These are phyloP conservation scores for Solanum bukasovii DNA, from an alignment of 257 asterid species.

Conservation along the genomic window DNA sequence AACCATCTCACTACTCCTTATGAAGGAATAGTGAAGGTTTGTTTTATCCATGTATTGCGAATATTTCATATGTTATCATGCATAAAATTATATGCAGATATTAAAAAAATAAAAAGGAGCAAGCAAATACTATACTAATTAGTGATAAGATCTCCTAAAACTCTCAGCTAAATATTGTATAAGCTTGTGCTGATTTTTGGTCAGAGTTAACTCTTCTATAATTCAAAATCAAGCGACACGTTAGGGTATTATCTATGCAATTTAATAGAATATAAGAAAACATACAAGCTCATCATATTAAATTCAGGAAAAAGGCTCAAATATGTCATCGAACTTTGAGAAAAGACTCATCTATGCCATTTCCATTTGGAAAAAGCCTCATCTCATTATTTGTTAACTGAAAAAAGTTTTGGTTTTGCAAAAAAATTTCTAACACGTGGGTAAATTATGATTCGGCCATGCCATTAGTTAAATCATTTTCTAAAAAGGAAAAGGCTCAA, in stretches of 20 bases:
- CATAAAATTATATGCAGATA: neutral
- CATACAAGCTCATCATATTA: too few species aligned
- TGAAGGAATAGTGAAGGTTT: neutral
- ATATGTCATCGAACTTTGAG: too few species aligned
- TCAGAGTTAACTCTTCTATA: neutral
- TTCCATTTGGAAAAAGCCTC: too few species aligned
- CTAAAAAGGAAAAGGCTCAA: neutral
- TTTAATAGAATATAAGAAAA: too few species aligned
- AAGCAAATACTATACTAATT: neutral
- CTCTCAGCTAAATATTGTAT: neutral
- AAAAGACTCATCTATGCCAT: too few species aligned
- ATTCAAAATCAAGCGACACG: neutral
- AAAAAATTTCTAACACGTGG: too few species aligned
- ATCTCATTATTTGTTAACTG: too few species aligned
- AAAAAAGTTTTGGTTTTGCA: too few species aligned
- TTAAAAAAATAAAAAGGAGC: neutral
- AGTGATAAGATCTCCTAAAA: neutral
- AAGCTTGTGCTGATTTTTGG: neutral
- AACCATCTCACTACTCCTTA: neutral
- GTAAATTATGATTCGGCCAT: too few species aligned
- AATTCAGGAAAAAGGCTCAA: too few species aligned
- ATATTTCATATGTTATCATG: neutral
- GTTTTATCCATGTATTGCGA: neutral
- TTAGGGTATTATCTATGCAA: too few species aligned
- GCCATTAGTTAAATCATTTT: too few species aligned